Evolutionary conservation across 768 basidiomycete genomes (phyloP).

Genomic region (Agrocybe pediades): DNA sequence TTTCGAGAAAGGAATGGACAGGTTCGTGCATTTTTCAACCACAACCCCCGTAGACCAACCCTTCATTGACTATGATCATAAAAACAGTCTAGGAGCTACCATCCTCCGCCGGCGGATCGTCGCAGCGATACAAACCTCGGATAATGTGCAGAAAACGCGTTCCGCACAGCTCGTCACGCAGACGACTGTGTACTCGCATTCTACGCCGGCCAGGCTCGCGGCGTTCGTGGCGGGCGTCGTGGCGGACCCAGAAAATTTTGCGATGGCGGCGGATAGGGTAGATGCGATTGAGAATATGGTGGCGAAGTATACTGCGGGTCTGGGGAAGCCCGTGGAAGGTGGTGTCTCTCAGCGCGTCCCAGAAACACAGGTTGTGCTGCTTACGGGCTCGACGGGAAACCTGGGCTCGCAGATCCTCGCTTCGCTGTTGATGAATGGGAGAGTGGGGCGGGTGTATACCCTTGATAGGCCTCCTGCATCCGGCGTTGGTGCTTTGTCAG

Average conservation of each 20-base stretch:
- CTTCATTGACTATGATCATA: not conserved
- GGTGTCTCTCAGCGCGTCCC: not conserved
- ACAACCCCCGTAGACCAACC: not conserved
- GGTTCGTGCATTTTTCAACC: conserved; percentile 5
- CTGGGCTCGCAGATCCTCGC: conserved; percentile 38
- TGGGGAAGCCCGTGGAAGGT: not conserved
- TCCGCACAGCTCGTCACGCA: conserved; percentile 15
- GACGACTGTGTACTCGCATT: conserved; percentile 19
- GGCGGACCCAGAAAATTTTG: conserved; percentile 10
- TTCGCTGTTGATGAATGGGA: conserved; percentile 21
- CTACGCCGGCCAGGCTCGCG: conserved; percentile 18
- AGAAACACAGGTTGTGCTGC: conserved; percentile 24
- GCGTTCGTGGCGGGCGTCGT: conserved; percentile 17
- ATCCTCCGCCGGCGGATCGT: conserved; percentile 22
- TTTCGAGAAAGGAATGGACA: conserved; percentile 24
- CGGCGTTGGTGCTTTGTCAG: conserved; percentile 9
- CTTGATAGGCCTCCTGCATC: conserved; percentile 31
- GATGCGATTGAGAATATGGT: conserved; percentile 23
- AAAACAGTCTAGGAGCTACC: conserved; percentile 18
- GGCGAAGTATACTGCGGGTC: conserved; percentile 12
- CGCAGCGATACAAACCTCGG: conserved; percentile 18
- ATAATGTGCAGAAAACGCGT: conserved; percentile 12
- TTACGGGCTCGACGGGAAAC: conserved; percentile 47
- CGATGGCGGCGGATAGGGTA: conserved; percentile 6
- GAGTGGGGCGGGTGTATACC: conserved; percentile 29